Percentiles rank a stretch among this genome's conserved stretches.
Evolutionary conservation across 768 basidiomycete genomes (phyloP).

Genomic region (Leccinum aurantiacum): DNA sequence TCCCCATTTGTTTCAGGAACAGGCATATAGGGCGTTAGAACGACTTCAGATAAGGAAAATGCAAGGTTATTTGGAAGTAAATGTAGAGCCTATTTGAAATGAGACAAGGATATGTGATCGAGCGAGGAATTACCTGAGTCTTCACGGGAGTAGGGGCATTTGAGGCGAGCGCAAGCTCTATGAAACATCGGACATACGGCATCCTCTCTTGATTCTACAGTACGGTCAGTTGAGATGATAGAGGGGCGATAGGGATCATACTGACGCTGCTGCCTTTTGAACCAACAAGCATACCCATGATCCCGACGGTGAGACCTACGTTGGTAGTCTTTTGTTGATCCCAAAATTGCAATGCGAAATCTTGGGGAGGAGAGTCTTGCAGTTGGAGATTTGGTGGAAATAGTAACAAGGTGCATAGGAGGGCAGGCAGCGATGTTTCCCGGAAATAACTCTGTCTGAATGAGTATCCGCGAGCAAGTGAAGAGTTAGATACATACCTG

Average conservation of each 20-base stretch:
- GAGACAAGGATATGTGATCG: constrained; percentile 16
- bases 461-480: constrained; percentile 12
- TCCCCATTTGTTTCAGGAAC: constrained; percentile 84
- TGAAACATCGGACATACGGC: constrained; percentile 69
- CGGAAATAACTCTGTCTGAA: constrained; percentile 86
- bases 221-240: constrained; percentile 4
- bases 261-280: constrained; percentile 65
- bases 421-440: constrained; percentile 72
- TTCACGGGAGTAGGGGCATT: constrained; percentile 89
- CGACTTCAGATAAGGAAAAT: constrained; percentile 65
- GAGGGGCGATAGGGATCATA: constrained; percentile 11
- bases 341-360: constrained; percentile 97
- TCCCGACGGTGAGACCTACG: constrained; percentile 71
- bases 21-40: constrained; percentile 72
- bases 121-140: constrained; percentile 58
- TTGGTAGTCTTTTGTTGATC: constrained; percentile 87
- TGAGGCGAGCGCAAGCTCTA: constrained; percentile 89
- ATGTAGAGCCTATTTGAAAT: constrained; percentile 51
- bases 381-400: constrained; percentile 65
- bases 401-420: constrained; percentile 65
- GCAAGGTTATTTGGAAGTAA: constrained; percentile 54
- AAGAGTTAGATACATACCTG: constrained; percentile 54
- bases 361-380: constrained; percentile 67
- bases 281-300: constrained; percentile 84
- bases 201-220: constrained; percentile 55